Evolutionary conservation across 2,329 filamentous ascomycete genomes (phyloP).

Genomic region (Sordariomycetes sp.): DNA sequence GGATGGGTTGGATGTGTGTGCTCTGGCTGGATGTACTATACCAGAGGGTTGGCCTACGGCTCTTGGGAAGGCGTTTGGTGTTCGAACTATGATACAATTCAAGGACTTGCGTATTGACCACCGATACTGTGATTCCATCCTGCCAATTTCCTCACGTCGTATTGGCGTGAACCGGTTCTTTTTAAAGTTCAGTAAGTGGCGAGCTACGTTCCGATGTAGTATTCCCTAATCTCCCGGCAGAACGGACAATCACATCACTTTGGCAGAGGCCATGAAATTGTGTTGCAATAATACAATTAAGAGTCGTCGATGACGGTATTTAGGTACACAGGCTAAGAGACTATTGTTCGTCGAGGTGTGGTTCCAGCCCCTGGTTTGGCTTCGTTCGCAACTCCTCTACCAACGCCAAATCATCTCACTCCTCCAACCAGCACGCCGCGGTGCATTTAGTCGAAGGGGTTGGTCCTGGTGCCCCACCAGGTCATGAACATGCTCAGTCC

Average conservation of each 20-base stretch:
- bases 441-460: constrained; percentile 75
- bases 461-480: constrained; percentile 95
- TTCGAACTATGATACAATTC: constrained; percentile 6
- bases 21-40: constrained; percentile 25
- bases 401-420: too few relatives aligned
- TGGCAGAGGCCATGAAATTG: too few relatives aligned
- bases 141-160: not conserved
- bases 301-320: not conserved
- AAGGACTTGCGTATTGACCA: not conserved
- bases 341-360: too few relatives aligned
- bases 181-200: too few relatives aligned
- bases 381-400: too few relatives aligned
- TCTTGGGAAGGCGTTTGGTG: constrained; percentile 27
- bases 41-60: constrained; percentile 18
- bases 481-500: constrained; percentile 87
- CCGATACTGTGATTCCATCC: not conserved
- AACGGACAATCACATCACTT: too few relatives aligned
- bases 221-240: too few relatives aligned
- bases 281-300: not conserved
- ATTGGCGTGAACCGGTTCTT: too few relatives aligned
- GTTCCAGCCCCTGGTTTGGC: too few relatives aligned
- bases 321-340: too few relatives aligned
- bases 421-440: too few relatives aligned
- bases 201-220: too few relatives aligned
- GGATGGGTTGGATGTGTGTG: constrained; percentile 8